Base-by-base conservation (phyloP, 116 monocot species). In the Dioscorea cayenensis region DNA sequence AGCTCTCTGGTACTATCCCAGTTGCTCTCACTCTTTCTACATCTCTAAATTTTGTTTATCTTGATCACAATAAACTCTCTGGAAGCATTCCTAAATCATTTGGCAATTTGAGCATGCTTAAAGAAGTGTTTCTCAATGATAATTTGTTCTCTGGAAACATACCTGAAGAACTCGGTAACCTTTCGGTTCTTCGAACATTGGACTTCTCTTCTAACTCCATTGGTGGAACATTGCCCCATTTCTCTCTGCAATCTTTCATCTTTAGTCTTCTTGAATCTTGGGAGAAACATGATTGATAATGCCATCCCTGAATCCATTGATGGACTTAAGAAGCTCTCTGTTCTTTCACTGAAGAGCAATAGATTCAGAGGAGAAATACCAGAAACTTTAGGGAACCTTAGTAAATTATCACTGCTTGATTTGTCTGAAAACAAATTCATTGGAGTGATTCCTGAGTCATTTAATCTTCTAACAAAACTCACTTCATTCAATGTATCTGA, bases 341-440 rank as follows among this genome's bases (percentile, higher is more conserved):
- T 72, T 51, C 71, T 91, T 5, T 76, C 78, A 7, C 64, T 91
- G 35, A 85, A 83, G 58, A 35, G 49, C 1, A 91, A 87, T 64
- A 63, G 6, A 14, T 75, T 87, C 51, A 51, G 68, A 8, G 91
- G 88, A 0, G 68, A 68, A 28, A 87, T 91, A 36, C 91, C 85
- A 3, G 85, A 66, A 48, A 77, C 82, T 3, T 36, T 92, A 4
- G 92, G 88, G 16, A 84, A 84, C 48, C 58, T 92, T 19, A 69
- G 80, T 17, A 51, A 48, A 17, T 67, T 92, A n/a, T 64, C 77
- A 16, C 66, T 11, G 16, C 49, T 93, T 9, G 84, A 89, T 59
- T 61, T 89, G 25, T 93, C 92, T 2, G 76, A 79, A 27, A 89
- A 93, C 77, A 75, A 77, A 23, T 76, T 94, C 78, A 69, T 79